Percentiles rank a stretch among this genome's conserved stretches.
phyloP scores from a whole-genome alignment of 1,139 yeast genomes.

The Geotrichum siamense region DNA sequence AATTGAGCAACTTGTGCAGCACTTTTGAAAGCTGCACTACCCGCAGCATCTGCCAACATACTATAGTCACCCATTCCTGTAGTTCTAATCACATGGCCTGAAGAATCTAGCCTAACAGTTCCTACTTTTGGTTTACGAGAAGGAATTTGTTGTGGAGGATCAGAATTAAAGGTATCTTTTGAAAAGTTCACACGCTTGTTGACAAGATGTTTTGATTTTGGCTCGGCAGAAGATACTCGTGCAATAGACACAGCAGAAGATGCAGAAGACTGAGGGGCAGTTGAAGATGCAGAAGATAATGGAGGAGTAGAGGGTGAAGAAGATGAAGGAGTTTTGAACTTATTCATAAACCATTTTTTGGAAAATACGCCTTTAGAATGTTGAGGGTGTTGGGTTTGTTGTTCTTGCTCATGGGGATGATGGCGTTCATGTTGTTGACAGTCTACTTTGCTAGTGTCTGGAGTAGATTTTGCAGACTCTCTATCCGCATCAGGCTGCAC shows the following conservation, averaged over 20 bases:
- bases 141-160: slow-evolving; percentile 95
- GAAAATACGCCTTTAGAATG: slow-evolving; percentile 1
- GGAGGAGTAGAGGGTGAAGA: neutral
- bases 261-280: slow-evolving; percentile 1
- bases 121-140: slow-evolving; percentile 78
- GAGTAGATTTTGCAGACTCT: slow-evolving; percentile 14
- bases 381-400: slow-evolving; percentile 25
- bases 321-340: neutral
- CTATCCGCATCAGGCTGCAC: neutral
- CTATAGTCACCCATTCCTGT: slow-evolving; percentile 19
- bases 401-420: slow-evolving; percentile 28
- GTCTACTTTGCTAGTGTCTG: slow-evolving; percentile 3
- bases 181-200: slow-evolving; percentile 57
- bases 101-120: slow-evolving; percentile 50
- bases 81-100: slow-evolving; percentile 29
- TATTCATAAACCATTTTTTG: slow-evolving; percentile 5
- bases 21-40: slow-evolving; percentile 30
- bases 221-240: neutral
- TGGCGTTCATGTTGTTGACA: slow-evolving; percentile 10
- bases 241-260: neutral
- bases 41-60: slow-evolving; percentile 30
- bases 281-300: neutral
- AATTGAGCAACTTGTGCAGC: slow-evolving; percentile 31
- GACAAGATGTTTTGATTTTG: neutral
- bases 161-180: slow-evolving; percentile 55